A percentile compares a stretch with the other conserved stretches of the same genome.
Evolutionary conservation across 1,284 basidiomycete genomes (phyloP).

Genomic region (Papiliotrema flavescens): DNA sequence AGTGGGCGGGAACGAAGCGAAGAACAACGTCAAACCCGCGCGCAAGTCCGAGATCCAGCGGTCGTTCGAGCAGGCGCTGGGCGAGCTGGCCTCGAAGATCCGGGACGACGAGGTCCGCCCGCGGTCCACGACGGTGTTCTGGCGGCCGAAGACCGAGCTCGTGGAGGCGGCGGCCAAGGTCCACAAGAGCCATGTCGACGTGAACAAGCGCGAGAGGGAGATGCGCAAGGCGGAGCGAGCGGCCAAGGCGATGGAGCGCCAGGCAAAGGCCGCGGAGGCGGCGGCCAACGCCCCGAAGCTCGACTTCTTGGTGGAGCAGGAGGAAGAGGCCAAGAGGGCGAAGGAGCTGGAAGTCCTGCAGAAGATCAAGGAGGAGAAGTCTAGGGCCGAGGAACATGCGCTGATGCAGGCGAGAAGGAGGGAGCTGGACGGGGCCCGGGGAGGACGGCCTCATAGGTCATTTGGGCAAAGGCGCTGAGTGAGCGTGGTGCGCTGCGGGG

Average conservation of each 20-base stretch:
- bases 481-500: too few species aligned
- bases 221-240: conserved; percentile 3
- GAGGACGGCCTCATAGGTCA: too few species aligned
- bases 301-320: background rate
- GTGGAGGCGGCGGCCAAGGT: conserved; percentile 68
- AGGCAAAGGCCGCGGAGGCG: background rate
- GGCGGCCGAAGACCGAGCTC: conserved; percentile 63
- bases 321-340: background rate
- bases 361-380: background rate
- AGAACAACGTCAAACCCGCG: conserved; percentile 9
- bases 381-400: background rate
- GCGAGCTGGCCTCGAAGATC: conserved; percentile 74
- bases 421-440: too few species aligned
- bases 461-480: too few species aligned
- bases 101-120: conserved; percentile 64
- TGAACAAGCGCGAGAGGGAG: conserved; percentile 72
- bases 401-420: too few species aligned
- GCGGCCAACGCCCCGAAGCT: background rate
- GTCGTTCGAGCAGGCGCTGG: conserved; percentile 65
- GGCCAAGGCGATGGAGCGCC: conserved; percentile 1
- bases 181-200: conserved; percentile 89
- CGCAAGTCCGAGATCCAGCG: conserved; percentile 53
- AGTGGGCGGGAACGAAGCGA: conserved; percentile 7
- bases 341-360: background rate
- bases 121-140: background rate